Evolutionary conservation across 495 filamentous ascomycete species (phyloP), one percentile per base, ranked within the genome.

Genomic region (Xylaria curta): DNA sequence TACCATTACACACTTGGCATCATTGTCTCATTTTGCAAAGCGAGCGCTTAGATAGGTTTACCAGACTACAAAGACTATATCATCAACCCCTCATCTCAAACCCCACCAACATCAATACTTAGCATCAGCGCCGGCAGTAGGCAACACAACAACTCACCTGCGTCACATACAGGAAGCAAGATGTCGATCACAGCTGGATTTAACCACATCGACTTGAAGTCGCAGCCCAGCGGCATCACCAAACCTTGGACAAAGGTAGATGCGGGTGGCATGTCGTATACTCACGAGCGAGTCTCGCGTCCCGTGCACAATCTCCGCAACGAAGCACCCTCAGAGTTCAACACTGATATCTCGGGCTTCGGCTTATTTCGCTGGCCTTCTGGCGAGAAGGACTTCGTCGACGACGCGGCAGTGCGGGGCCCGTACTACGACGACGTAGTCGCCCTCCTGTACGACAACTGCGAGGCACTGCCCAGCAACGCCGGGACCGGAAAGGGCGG

Each of bases 391-490:
- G 84, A 85, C 5, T 97, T 94, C 78, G 78, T 77, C 53, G 84
- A 89, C 59, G 91, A 94, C 72, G 83, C 81, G 2, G 79, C 85
- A 15, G 88, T 97, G 71, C 83, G 90, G 65, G 59, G 77, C 19
- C 80, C 83, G 40, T 97, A 97, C 84, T 97, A 97, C 86, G 88
- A 90, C 17, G 93, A 96, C 69, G 88, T 95, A n/a, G 89, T 93
- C 78, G 76, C 86, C 0, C 82, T 97, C 33, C 75, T 97, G 4
- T 82, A 88, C 5, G 81, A 83, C 6, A 51, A 66, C 44, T 71
- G 69, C 62, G 62, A 66, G 1, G 81, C 89, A 53, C 82, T 94
- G 4, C 86, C 89, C 4, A 90, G 88, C 28, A 71, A 71, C 62
- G 6, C 40, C 36, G 33, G 46, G 17, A 64, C 44, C 15, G 61